These are phyloP conservation scores for Apiospora saccharicola DNA, from an alignment of 2,329 filamentous ascomycete species.

Conservation along the genomic window DNA sequence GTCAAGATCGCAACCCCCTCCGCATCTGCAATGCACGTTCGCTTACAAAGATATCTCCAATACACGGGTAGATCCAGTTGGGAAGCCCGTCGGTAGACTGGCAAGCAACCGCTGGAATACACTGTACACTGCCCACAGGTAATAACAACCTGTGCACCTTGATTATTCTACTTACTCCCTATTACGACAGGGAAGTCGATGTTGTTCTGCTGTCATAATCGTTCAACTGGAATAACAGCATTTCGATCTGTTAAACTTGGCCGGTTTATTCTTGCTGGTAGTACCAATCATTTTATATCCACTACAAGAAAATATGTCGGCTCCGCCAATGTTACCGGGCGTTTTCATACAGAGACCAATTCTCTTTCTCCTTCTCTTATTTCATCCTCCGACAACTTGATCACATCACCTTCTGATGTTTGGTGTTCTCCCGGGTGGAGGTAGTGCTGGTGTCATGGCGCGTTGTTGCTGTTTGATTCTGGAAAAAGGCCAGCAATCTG, in stretches of 20 bases:
- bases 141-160: too few relatives aligned
- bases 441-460: neutral
- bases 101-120: too few relatives aligned
- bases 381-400: neutral
- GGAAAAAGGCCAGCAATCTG: neutral
- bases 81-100: neutral
- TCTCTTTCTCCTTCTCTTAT: neutral
- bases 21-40: neutral
- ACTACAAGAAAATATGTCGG: neutral
- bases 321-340: neutral
- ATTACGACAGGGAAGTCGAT: too few relatives aligned
- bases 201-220: too few relatives aligned
- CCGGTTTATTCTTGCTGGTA: too few relatives aligned
- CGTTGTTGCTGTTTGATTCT: neutral
- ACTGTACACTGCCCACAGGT: too few relatives aligned
- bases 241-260: too few relatives aligned
- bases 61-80: neutral
- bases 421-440: neutral
- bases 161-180: too few relatives aligned
- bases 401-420: constrained; percentile 4
- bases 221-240: too few relatives aligned
- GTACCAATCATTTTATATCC: neutral
- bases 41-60: neutral
- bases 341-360: constrained; percentile 8
- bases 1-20: neutral